Conservation (phyloP, 2,329 filamentous ascomycete genomes). For the Microdochium bolleyi region DNA sequence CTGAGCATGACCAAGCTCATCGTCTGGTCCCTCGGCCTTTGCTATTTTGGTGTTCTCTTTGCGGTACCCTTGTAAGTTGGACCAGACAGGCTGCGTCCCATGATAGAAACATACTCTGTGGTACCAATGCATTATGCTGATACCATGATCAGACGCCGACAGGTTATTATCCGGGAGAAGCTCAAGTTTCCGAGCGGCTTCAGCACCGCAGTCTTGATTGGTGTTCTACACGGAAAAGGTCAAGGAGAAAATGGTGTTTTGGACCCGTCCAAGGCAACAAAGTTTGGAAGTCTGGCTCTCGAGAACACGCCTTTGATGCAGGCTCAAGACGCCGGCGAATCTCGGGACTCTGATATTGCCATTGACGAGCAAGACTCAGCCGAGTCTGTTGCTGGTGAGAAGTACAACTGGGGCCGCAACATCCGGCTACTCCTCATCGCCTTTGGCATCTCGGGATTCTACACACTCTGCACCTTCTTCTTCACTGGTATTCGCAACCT, state of each 20-base stretch:
- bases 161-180: conserved; percentile 89
- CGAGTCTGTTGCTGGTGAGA: conserved; percentile 25
- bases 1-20: conserved; percentile 71
- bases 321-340: conserved; percentile 9
- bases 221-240: conserved; percentile 68
- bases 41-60: conserved; percentile 95
- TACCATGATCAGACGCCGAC: conserved; percentile 47
- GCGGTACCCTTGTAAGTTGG: conserved; percentile 67
- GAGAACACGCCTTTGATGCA: conserved; percentile 20
- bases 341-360: conserved; percentile 7
- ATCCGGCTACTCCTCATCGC: conserved; percentile 47
- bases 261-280: conserved; percentile 18
- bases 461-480: conserved; percentile 85
- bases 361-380: conserved; percentile 15
- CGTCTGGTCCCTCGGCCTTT: conserved; percentile 85
- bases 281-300: conserved; percentile 21
- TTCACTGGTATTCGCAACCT: conserved; percentile 75
- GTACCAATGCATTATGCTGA: background rate
- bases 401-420: conserved; percentile 35
- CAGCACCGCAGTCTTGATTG: conserved; percentile 88
- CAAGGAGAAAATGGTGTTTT: conserved; percentile 21
- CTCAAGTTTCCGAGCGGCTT: conserved; percentile 93
- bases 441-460: conserved; percentile 50
- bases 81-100: background rate
- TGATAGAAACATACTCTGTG: background rate